Conservation (phyloP, 148 eudicot species). For the Nyssa sinensis region DNA sequence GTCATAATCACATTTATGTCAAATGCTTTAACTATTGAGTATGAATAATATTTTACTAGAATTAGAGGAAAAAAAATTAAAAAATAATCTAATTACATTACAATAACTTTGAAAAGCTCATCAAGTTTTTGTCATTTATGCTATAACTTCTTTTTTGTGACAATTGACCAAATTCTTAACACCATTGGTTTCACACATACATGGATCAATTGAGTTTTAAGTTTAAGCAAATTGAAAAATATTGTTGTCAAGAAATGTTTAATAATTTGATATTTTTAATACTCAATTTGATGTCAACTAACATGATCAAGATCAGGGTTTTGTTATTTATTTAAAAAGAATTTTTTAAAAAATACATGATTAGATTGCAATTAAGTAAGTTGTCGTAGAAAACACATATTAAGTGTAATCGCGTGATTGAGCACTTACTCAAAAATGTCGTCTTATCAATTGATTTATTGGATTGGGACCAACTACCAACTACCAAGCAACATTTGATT, state of each 20-base stretch:
- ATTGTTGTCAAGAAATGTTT: not conserved
- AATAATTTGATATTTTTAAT: too few relatives aligned
- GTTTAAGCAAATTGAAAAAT: not conserved
- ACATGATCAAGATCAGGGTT: too few relatives aligned
- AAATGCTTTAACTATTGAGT: not conserved
- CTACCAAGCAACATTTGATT: not conserved
- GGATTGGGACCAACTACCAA: too few relatives aligned
- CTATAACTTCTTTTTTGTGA: not conserved
- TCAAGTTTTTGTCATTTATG: not conserved
- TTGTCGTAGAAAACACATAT: not conserved
- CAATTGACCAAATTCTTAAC: conserved; percentile 16
- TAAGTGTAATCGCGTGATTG: not conserved
- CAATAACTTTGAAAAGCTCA: conserved; percentile 2
- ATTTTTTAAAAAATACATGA: too few relatives aligned
- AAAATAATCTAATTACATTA: not conserved
- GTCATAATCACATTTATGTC: conserved; percentile 2
- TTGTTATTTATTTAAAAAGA: too few relatives aligned
- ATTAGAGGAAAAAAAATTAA: not conserved
- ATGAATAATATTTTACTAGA: not conserved
- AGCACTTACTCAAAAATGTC: not conserved
- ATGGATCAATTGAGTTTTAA: too few relatives aligned
- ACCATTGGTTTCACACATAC: not conserved
- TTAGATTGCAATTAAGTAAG: not conserved
- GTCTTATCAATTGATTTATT: not conserved
- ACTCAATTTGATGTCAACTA: too few relatives aligned